phyloP scores from a whole-genome alignment of 768 basidiomycete genomes.

The Boletus sp. region DNA sequence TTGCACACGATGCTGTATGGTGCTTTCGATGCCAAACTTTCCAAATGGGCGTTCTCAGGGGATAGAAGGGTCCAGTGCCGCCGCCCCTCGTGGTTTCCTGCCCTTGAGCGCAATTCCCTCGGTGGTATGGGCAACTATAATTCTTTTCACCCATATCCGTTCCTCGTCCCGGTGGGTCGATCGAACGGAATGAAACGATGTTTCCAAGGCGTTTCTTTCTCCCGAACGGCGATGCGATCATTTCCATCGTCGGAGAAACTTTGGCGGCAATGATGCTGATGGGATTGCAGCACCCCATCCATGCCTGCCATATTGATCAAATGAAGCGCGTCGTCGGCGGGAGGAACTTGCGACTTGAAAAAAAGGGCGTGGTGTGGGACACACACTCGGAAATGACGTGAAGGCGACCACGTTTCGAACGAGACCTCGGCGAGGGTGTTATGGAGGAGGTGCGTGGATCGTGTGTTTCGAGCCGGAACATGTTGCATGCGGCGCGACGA shows the following conservation, averaged over 20 bases:
- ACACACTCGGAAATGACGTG: conserved; percentile 24
- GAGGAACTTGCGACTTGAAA: conserved; percentile 1
- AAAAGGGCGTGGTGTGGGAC: conserved; percentile 5
- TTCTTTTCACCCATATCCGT: conserved; percentile 11
- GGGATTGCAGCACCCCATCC: conserved; percentile 7
- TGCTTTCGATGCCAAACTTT: conserved; percentile 28
- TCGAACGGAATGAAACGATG: conserved; percentile 1
- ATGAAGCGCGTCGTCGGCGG: conserved; percentile 9
- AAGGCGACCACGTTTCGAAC: conserved; percentile 9
- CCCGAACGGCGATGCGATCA: conserved; percentile 7
- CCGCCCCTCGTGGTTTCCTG: conserved; percentile 26
- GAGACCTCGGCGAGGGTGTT: conserved; percentile 6
- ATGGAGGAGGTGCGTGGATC: conserved; percentile 18
- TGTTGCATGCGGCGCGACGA: conserved; percentile 22
- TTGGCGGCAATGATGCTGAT: background rate
- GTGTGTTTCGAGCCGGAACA: conserved; percentile 30
- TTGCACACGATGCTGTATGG: conserved; percentile 2
- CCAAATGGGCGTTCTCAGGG: conserved; percentile 22
- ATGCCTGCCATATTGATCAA: conserved; percentile 1
- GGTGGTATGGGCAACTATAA: conserved; percentile 7
- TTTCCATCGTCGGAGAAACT: conserved; percentile 4
- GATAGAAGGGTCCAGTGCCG: conserved; percentile 2
- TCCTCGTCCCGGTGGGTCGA: conserved; percentile 6
- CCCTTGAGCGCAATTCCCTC: conserved; percentile 10
- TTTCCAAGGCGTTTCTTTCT: background rate